Conservation (phyloP, 2,329 filamentous ascomycete species). For the Botrytis elliptica region DNA sequence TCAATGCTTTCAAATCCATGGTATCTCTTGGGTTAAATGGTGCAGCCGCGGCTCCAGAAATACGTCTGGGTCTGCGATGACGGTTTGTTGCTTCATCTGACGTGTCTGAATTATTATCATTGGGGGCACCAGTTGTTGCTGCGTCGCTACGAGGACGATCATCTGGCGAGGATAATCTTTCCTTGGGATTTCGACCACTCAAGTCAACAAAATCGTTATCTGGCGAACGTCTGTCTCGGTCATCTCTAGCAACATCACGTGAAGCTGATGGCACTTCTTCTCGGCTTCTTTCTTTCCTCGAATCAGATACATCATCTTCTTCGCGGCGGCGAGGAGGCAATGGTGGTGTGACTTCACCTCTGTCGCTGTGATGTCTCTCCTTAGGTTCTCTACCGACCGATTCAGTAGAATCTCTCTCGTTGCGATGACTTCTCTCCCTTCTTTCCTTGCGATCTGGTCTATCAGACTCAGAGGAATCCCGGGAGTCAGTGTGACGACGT, state of each 20-base stretch:
- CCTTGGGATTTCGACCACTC: constrained; percentile 47
- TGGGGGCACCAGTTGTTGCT: constrained; percentile 23
- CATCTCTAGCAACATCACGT: constrained; percentile 15
- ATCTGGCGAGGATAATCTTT: constrained; percentile 42
- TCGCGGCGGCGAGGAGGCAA: constrained; percentile 17
- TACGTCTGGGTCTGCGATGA: constrained; percentile 25
- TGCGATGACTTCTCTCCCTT: constrained; percentile 30
- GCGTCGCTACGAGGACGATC: constrained; percentile 29
- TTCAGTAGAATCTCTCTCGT: constrained; percentile 30
- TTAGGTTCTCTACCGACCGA: constrained; percentile 30
- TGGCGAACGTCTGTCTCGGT: constrained; percentile 24
- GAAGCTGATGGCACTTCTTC: constrained; percentile 8
- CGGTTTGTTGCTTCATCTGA: constrained; percentile 32
- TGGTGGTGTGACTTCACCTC: constrained; percentile 23
- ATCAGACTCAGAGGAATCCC: constrained; percentile 14
- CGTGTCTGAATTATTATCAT: constrained; percentile 31
- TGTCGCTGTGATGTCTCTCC: constrained; percentile 30
- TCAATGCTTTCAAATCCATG: constrained; percentile 38
- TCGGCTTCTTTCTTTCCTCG: constrained; percentile 5
- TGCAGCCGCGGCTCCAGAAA: constrained; percentile 28
- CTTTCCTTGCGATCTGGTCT: constrained; percentile 29
- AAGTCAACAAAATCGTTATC: constrained; percentile 28
- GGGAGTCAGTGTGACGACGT: constrained; percentile 26
- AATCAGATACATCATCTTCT: constrained; percentile 7
- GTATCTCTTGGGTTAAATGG: constrained; percentile 40